Conservation (phyloP, 2,329 filamentous ascomycete species). For the Aspergillaceae sp. region DNA sequence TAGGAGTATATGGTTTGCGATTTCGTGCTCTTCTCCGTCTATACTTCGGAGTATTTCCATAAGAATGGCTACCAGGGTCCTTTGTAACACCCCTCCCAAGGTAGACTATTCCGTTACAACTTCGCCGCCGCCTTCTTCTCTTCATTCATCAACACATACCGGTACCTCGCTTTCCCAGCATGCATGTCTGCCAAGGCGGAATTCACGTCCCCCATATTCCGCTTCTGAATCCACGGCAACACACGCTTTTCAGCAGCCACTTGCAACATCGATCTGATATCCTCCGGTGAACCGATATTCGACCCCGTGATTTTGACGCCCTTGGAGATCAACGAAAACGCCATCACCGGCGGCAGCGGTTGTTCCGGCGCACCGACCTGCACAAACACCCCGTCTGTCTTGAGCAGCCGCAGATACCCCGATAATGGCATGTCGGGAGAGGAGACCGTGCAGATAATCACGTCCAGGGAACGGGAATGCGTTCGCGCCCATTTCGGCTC, state of each 20-base stretch:
- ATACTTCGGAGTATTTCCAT: too few species aligned
- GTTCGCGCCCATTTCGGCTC: slow-evolving; percentile 46
- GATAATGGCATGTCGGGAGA: slow-evolving; percentile 54
- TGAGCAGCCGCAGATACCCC: slow-evolving; percentile 54
- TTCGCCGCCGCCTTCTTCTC: slow-evolving; percentile 15
- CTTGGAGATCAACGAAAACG: slow-evolving; percentile 52
- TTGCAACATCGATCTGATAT: slow-evolving; percentile 38
- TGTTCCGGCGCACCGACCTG: slow-evolving; percentile 61
- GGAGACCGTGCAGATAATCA: slow-evolving; percentile 52
- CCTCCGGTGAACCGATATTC: slow-evolving; percentile 34
- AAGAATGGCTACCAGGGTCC: too few species aligned
- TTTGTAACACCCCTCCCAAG: not conserved
- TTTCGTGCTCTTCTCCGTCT: not conserved
- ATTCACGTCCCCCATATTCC: slow-evolving; percentile 37
- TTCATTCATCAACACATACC: slow-evolving; percentile 39
- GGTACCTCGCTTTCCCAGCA: slow-evolving; percentile 38
- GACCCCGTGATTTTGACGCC: slow-evolving; percentile 46
- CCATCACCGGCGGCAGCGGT: slow-evolving; percentile 44
- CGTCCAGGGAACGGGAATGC: slow-evolving; percentile 43
- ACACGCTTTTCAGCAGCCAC: slow-evolving; percentile 36
- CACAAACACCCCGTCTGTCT: slow-evolving; percentile 52
- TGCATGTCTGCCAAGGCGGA: slow-evolving; percentile 37
- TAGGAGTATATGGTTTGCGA: too few species aligned
- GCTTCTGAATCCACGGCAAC: slow-evolving; percentile 35
- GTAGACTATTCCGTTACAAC: slow-evolving; percentile 12